A percentile compares a stretch with the other conserved stretches of the same genome.
Conservation (phyloP, 768 basidiomycete genomes). For the Kwoniella bestiolae region DNA sequence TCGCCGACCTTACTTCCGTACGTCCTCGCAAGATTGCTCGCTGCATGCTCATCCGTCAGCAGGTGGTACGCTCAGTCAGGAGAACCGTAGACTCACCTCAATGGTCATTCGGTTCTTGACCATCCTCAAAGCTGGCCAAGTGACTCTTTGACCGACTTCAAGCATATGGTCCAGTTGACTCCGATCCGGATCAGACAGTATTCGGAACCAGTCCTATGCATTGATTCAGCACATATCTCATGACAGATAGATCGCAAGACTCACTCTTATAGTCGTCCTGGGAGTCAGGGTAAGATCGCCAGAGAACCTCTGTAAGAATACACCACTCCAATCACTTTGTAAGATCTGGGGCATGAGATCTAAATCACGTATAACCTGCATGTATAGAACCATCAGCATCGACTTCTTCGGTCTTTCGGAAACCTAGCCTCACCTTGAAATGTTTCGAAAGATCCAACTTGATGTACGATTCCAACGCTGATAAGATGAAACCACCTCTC, state of each 20-base stretch:
- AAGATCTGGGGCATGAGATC: constrained; percentile 91
- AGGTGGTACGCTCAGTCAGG: neutral
- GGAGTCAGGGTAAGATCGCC: constrained; percentile 58
- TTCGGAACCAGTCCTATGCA: constrained; percentile 75
- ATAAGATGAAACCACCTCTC: constrained; percentile 91
- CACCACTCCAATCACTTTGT: constrained; percentile 94
- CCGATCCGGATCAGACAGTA: constrained; percentile 82
- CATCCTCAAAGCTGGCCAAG: constrained; percentile 97
- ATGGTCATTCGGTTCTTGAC: constrained; percentile 77
- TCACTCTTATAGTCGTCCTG: constrained; percentile 73
- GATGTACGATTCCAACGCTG: constrained; percentile 90
- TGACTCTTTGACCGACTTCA: constrained; percentile 79
- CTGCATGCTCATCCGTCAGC: constrained; percentile 64
- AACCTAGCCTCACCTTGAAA: constrained; percentile 67
- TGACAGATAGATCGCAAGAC: constrained; percentile 37
- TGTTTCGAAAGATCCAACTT: constrained; percentile 96
- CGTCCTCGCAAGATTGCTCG: constrained; percentile 80
- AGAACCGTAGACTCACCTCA: constrained; percentile 40
- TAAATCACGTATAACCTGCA: constrained; percentile 86
- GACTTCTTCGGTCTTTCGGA: neutral
- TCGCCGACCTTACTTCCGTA: constrained; percentile 67
- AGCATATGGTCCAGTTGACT: constrained; percentile 84
- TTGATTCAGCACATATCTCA: neutral
- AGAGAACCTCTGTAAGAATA: constrained; percentile 91
- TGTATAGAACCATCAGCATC: neutral